Evolutionary conservation across 2,329 filamentous ascomycete species (phyloP).

Genomic region (Ceratocystis smalleyi): DNA sequence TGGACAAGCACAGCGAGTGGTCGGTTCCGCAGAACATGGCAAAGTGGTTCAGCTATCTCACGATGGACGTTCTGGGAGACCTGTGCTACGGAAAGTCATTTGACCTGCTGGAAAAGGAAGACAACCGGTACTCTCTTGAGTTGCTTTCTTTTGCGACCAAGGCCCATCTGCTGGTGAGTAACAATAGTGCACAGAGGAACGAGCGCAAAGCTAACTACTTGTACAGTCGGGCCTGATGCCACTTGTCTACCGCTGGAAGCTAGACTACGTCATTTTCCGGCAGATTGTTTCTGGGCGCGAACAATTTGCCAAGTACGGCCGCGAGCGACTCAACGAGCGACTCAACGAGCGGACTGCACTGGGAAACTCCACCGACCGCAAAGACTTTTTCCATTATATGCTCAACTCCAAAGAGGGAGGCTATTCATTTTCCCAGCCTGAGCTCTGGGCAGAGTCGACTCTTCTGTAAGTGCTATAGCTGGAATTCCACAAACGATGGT

Average conservation of each 20-base stretch:
- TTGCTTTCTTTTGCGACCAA: constrained; percentile 53
- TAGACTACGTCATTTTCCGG: constrained; percentile 54
- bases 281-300: constrained; percentile 50
- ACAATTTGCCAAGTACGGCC: constrained; percentile 57
- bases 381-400: constrained; percentile 63
- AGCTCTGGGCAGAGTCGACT: constrained; percentile 58
- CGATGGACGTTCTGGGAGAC: constrained; percentile 48
- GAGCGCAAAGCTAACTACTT: neutral
- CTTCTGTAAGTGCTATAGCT: constrained; percentile 33
- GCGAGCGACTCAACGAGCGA: constrained; percentile 47
- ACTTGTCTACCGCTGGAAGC: constrained; percentile 46
- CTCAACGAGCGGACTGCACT: constrained; percentile 50
- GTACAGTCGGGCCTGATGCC: constrained; percentile 55
- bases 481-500: neutral
- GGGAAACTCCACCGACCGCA: constrained; percentile 45
- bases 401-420: constrained; percentile 56
- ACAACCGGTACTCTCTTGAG: constrained; percentile 51
- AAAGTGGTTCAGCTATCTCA: constrained; percentile 46
- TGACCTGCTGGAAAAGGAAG: constrained; percentile 41
- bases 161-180: constrained; percentile 49
- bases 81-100: constrained; percentile 47
- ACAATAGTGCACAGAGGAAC: neutral
- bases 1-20: constrained; percentile 27
- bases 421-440: constrained; percentile 46
- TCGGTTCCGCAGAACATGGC: constrained; percentile 44